Conservation (phyloP, 2,329 filamentous ascomycete genomes). For the Hysterium pulicare region DNA sequence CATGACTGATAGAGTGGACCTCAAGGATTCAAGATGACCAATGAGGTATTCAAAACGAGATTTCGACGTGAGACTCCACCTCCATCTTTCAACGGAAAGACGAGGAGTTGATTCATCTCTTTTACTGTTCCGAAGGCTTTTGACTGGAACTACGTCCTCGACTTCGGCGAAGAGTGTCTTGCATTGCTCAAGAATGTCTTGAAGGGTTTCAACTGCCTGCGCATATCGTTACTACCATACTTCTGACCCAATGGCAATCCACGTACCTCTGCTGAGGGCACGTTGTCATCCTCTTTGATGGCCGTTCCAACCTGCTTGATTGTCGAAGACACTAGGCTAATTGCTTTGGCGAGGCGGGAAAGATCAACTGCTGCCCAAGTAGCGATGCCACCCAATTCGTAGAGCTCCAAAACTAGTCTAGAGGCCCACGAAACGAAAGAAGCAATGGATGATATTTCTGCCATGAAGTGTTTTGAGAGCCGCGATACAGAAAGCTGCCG, state of each 20-base stretch:
- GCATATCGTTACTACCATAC: not conserved
- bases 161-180: constrained; percentile 26
- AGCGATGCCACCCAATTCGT: constrained; percentile 25
- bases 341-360: constrained; percentile 27
- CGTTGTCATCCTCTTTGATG: constrained; percentile 35
- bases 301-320: constrained; percentile 38
- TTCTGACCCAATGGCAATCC: not conserved
- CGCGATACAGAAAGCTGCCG: not conserved
- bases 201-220: constrained; percentile 31
- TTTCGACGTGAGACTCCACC: constrained; percentile 10
- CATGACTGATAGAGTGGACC: constrained; percentile 35
- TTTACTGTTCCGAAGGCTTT: not conserved
- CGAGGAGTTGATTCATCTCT: constrained; percentile 1
- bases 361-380: constrained; percentile 23
- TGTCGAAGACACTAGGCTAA: constrained; percentile 33
- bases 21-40: constrained; percentile 33
- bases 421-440: constrained; percentile 32
- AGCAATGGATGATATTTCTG: constrained; percentile 33
- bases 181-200: constrained; percentile 33
- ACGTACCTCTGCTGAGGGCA: constrained; percentile 33
- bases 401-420: constrained; percentile 31
- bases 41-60: constrained; percentile 30
- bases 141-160: constrained; percentile 17
- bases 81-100: constrained; percentile 4
- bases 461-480: constrained; percentile 19